Percentiles rank a stretch among this genome's conserved stretches.
These are phyloP conservation scores for Nemania sp. DNA, from an alignment of 2,329 filamentous ascomycete genomes.

Conservation along the genomic window DNA sequence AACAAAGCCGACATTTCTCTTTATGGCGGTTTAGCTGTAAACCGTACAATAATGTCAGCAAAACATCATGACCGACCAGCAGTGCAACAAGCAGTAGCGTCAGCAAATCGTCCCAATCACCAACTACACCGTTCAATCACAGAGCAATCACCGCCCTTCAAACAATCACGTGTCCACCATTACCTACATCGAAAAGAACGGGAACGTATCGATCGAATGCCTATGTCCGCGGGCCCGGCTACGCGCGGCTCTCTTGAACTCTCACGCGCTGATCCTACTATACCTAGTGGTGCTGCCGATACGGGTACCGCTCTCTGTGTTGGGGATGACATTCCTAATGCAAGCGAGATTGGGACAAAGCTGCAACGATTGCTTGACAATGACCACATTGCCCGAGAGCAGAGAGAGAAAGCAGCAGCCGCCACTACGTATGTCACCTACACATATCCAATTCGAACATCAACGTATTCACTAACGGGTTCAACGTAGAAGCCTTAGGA, in stretches of 20 bases:
- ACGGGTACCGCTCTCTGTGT: constrained; percentile 45
- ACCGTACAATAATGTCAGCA: constrained; percentile 37
- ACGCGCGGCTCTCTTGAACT: constrained; percentile 50
- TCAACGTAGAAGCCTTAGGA: constrained; percentile 51
- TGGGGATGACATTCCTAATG: constrained; percentile 30
- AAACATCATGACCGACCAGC: constrained; percentile 39
- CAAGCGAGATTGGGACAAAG: constrained; percentile 22
- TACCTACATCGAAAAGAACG: constrained; percentile 43
- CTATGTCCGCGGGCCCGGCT: constrained; percentile 36
- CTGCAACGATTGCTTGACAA: constrained; percentile 33
- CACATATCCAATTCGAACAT: neutral
- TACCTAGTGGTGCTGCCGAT: constrained; percentile 45
- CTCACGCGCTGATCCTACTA: constrained; percentile 49
- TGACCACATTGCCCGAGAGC: constrained; percentile 47
- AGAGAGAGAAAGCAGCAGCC: constrained; percentile 45
- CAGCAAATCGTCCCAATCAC: constrained; percentile 49
- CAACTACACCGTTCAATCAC: constrained; percentile 60
- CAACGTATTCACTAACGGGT: constrained; percentile 29
- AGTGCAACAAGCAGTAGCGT: constrained; percentile 36
- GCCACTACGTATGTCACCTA: constrained; percentile 46
- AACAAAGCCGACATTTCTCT: too few species aligned
- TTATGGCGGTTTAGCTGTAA: neutral
- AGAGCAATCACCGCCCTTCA: constrained; percentile 54
- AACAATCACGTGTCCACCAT: constrained; percentile 41
- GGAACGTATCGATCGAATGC: constrained; percentile 39